Evolutionary conservation across 2,329 filamentous ascomycete species (phyloP).

Genomic region (Ascochyta clinopodiicola): DNA sequence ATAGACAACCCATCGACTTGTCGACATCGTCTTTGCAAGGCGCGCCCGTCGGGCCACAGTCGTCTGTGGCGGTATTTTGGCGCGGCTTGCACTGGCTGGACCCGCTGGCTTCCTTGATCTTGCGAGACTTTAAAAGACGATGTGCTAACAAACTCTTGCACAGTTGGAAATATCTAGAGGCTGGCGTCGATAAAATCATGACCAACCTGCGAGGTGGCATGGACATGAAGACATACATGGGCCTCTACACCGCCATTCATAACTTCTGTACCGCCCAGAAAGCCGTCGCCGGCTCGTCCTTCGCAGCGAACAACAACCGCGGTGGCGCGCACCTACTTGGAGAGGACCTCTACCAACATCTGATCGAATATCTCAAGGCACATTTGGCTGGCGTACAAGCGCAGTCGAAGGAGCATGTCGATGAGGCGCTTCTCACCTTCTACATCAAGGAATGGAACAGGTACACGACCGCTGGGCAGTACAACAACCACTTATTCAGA

Average conservation of each 20-base stretch:
- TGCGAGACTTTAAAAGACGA: not conserved
- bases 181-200: conserved; percentile 92
- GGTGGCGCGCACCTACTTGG: conserved; percentile 94
- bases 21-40: not conserved
- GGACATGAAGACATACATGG: conserved; percentile 97
- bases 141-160: conserved; percentile 21
- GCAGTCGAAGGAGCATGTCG: conserved; percentile 78
- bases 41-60: not conserved
- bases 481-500: conserved; percentile 94
- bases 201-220: conserved; percentile 87
- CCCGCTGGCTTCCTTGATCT: not conserved
- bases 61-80: not conserved
- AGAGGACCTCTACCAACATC: conserved; percentile 92
- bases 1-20: not conserved
- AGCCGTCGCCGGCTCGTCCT: conserved; percentile 68
- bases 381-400: conserved; percentile 77
- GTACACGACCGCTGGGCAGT: conserved; percentile 94
- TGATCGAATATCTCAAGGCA: conserved; percentile 81
- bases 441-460: conserved; percentile 97
- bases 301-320: conserved; percentile 64
- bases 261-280: conserved; percentile 99
- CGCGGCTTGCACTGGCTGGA: not conserved
- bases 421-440: conserved; percentile 88
- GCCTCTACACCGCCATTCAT: conserved; percentile 94
- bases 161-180: conserved; percentile 90